Conservation (phyloP, 805 yeast genomes). For the Pichia sporocuriosa region DNA sequence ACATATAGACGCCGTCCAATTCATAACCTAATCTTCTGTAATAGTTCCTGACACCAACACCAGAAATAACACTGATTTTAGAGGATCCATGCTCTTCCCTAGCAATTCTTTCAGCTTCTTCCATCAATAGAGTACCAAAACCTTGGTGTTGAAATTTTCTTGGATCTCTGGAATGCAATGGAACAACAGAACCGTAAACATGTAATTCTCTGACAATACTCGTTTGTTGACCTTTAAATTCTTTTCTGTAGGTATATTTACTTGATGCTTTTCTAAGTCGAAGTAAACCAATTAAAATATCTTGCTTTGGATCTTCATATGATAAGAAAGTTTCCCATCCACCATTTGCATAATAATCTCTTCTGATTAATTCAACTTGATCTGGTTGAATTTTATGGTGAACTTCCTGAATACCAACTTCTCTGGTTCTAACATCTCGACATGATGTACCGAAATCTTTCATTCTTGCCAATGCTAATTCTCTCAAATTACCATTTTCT, state of each 20-base stretch:
- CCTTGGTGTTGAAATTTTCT: constrained; percentile 99
- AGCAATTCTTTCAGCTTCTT: constrained; percentile 95
- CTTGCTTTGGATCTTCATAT: constrained; percentile 96
- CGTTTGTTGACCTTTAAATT: constrained; percentile 74
- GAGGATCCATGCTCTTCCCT: constrained; percentile 89
- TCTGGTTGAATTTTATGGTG: constrained; percentile 96
- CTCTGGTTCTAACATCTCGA: constrained; percentile 94
- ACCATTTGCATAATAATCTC: constrained; percentile 96
- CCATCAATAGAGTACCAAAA: constrained; percentile 94
- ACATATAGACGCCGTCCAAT: constrained; percentile 96
- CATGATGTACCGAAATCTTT: constrained; percentile 95
- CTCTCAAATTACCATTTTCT: constrained; percentile 94
- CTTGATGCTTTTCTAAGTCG: constrained; percentile 84
- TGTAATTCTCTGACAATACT: constrained; percentile 95
- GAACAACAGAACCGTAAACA: constrained; percentile 96
- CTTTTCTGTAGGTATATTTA: constrained; percentile 85
- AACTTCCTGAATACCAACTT: constrained; percentile 97
- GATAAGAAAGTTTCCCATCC: constrained; percentile 98
- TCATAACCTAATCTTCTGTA: constrained; percentile 87
- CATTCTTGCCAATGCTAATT: constrained; percentile 94
- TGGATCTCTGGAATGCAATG: constrained; percentile 93
- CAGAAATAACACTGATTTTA: constrained; percentile 90
- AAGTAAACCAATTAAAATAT: constrained; percentile 84
- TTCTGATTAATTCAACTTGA: constrained; percentile 89
- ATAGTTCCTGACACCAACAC: constrained; percentile 96